Evolutionary conservation across 495 filamentous ascomycete genomes (phyloP).

Genomic region (Penicillium riverlandense): DNA sequence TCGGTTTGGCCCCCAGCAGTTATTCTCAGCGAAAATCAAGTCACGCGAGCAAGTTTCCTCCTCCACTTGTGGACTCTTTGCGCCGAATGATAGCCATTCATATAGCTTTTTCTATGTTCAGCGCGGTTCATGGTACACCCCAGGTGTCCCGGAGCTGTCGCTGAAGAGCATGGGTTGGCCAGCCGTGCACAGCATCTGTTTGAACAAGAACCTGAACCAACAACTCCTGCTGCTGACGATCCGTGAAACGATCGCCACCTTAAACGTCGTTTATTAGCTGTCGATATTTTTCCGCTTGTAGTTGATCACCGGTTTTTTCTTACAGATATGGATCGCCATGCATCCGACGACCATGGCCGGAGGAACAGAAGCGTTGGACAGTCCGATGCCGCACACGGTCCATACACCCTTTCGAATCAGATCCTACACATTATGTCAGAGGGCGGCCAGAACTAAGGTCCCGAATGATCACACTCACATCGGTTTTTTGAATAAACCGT

Average conservation of each 20-base stretch:
- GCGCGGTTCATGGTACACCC: constrained; percentile 8
- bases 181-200: constrained; percentile 13
- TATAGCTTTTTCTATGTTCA: no score
- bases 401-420: constrained; percentile 17
- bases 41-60: no score
- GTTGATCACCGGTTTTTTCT: neutral
- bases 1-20: no score
- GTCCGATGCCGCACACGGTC: constrained; percentile 18
- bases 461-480: constrained; percentile 9
- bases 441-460: neutral
- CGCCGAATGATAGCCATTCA: no score
- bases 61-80: no score
- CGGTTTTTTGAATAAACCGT: constrained; percentile 9
- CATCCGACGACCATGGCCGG: constrained; percentile 19
- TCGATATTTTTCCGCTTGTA: neutral
- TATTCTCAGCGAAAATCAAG: no score
- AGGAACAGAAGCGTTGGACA: constrained; percentile 16
- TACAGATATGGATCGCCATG: constrained; percentile 19
- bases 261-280: neutral
- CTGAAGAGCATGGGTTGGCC: constrained; percentile 18
- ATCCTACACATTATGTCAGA: constrained; percentile 1
- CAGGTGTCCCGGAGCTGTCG: constrained; percentile 17
- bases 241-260: constrained; percentile 20
- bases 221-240: constrained; percentile 14
- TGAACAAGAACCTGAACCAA: constrained; percentile 15